Percentiles rank a stretch among this genome's conserved stretches.
Conservation (phyloP, 2,329 filamentous ascomycete genomes). For the Phaeosphaeria sp. region DNA sequence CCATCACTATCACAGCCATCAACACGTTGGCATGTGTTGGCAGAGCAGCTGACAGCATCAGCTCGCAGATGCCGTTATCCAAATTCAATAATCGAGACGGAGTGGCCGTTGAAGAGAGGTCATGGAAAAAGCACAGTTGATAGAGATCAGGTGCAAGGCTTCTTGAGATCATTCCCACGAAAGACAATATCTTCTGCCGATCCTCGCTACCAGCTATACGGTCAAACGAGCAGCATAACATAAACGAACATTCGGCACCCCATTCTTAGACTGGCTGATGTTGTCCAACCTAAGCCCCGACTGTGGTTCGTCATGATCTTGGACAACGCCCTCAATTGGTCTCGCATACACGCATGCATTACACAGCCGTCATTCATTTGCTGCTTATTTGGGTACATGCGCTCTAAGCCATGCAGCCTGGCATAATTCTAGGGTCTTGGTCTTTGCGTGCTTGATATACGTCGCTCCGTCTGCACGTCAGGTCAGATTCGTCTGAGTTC, state of each 20-base stretch:
- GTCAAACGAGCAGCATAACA: slow-evolving; percentile 3
- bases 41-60: slow-evolving; percentile 5
- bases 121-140: neutral
- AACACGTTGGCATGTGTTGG: slow-evolving; percentile 10
- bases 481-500: slow-evolving; percentile 14
- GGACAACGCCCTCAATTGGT: slow-evolving; percentile 17
- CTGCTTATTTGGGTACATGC: slow-evolving; percentile 22
- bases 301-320: slow-evolving; percentile 6
- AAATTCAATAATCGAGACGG: neutral
- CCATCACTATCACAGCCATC: slow-evolving; percentile 16
- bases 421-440: slow-evolving; percentile 20
- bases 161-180: neutral
- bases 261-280: slow-evolving; percentile 17
- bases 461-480: slow-evolving; percentile 6
- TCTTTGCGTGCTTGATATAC: slow-evolving; percentile 28
- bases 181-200: slow-evolving; percentile 5
- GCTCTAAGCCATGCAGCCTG: slow-evolving; percentile 24
- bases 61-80: neutral
- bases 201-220: slow-evolving; percentile 2
- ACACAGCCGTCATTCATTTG: slow-evolving; percentile 31
- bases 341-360: slow-evolving; percentile 8
- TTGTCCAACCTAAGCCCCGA: slow-evolving; percentile 13
- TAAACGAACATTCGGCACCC: slow-evolving; percentile 16
- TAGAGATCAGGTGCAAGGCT: neutral
- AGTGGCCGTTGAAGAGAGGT: neutral